Base-by-base conservation (phyloP, 2,329 filamentous ascomycete genomes). In the Claviceps maximensis region DNA sequence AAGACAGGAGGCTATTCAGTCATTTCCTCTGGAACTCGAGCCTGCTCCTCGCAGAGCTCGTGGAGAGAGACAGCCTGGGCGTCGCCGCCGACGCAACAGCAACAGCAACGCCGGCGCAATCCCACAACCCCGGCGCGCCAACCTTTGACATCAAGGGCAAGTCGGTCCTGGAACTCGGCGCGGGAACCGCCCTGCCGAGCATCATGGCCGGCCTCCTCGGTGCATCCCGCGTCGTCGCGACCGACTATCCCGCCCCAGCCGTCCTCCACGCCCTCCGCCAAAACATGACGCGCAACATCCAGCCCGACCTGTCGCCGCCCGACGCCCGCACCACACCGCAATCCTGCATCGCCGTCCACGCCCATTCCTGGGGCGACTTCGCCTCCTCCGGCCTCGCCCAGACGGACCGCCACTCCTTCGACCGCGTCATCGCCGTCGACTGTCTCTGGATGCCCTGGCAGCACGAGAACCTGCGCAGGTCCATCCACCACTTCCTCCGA, bases 11-110 rank as follows among this genome's bases (percentile, higher is more conserved):
- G 21, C 74, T 87, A 46, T 88, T 87, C 63, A 80, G 81, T 56
- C 88, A 96, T 68, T 78, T 87, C 58, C 78, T 96, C 31, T 97
- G 91, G 91, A 94, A 96, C 67, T 90, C 88, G 56, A 84, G 85
- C 55, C 84, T 87, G 57, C 81, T 87, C 41, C 78, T 91, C 49
- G 81, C 89, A 17, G 75, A 82, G 59, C 89, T 89, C 69, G 81
- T 96, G 54, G 88, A 95, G 69, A 71, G 78, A 44, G 74, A 42
- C 25, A 10, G 15, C 17, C 44, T 29, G 9, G 27, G 25, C 9
- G 15, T 3, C n/a, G 17, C 17, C 15, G 21, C 6, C 9, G 23
- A 13, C 12, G 21, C 19, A 13, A 19, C 21, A 2, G 12, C 40
- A 3, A 19, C 12, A 4, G 19, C 40, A 21, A 29, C 29, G 29